A percentile compares a stretch with the other conserved stretches of the same genome.
phyloP scores from a whole-genome alignment of 805 yeast species.

The Jamesozyma gamospora region DNA sequence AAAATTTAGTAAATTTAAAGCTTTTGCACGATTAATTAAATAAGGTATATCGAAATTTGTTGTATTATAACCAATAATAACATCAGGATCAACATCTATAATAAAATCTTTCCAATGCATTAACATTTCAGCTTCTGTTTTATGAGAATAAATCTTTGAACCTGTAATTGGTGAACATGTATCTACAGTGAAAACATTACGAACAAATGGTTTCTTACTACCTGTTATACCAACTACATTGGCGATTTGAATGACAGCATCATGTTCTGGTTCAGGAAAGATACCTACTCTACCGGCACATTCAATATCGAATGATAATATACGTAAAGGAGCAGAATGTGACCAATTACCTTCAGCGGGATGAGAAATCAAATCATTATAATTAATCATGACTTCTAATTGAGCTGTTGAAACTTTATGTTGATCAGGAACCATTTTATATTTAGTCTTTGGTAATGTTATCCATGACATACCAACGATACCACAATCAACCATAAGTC shows the following conservation, averaged over 20 bases:
- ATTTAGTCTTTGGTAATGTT: slow-evolving; percentile 70
- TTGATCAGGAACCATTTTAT: slow-evolving; percentile 35
- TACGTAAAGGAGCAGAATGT: slow-evolving; percentile 85
- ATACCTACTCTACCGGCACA: slow-evolving; percentile 97
- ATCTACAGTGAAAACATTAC: slow-evolving; percentile 89
- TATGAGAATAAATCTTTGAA: slow-evolving; percentile 70
- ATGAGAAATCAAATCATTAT: slow-evolving; percentile 62
- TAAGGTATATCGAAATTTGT: slow-evolving; percentile 94
- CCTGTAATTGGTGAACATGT: slow-evolving; percentile 92
- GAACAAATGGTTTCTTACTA: slow-evolving; percentile 66
- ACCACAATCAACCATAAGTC: slow-evolving; percentile 87
- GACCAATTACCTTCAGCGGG: slow-evolving; percentile 91
- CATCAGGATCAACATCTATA: slow-evolving; percentile 83
- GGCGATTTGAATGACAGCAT: slow-evolving; percentile 95
- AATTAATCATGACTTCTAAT: slow-evolving; percentile 66
- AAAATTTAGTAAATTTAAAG: slow-evolving; percentile 53
- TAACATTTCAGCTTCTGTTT: slow-evolving; percentile 73
- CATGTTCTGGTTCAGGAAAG: slow-evolving; percentile 89
- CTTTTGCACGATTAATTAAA: slow-evolving; percentile 73
- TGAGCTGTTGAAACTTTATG: slow-evolving; percentile 67
- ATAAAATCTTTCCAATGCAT: slow-evolving; percentile 80
- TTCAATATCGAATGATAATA: slow-evolving; percentile 92
- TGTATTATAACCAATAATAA: slow-evolving; percentile 91
- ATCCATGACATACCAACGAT: slow-evolving; percentile 98
- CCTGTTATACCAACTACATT: slow-evolving; percentile 85